Evolutionary conservation across 352 stramenopile species (phyloP), one percentile per base, ranked within the genome.

Genomic region (Pythium guiyangense): DNA sequence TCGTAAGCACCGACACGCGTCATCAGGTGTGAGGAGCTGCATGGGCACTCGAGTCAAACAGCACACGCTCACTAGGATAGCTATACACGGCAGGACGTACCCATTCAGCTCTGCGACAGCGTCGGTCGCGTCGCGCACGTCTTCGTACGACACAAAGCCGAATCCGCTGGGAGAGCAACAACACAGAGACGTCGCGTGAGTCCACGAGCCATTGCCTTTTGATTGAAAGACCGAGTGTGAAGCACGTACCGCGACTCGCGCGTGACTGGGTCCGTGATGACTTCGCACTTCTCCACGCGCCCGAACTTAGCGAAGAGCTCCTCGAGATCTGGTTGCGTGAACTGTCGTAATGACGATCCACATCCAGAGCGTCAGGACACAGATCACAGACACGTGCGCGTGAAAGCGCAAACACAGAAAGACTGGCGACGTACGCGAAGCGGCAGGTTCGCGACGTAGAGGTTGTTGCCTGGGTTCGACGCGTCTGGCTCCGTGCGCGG

Each of bases 261-360:
- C 56, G 84, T 87, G 44, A 89, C 73, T 11, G 84, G 84, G 64
- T 94, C 81, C 54, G 83, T 49, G 64, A 94, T 94, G 57, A 94
- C 73, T 59, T 94, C 79, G 62, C 79, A 90, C 67, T 89, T 88
- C 54, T 82, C 58, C 18, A 92, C 60, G 8, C 74, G 79, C 1
- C 84, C 84, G 50, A 77, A 94, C 64, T 94, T 92, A 54, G 53
- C 26, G 54, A 94, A 94, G 0, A 88, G 43, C 22, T 90, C 81
- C 51, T 90, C 67, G 29, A 94, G 53, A 26, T 94, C 84, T 2
- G 57, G 40, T 59, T 92, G 56, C 5, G 45, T 57, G 35, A 80
- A 57, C 74, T 84, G 48, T 22, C 26, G 3, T 39, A 42, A 39
- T 22, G 22, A 22, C 22, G 22, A 22, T 22, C 22, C 22, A 22